A percentile compares a stretch with the other conserved stretches of the same genome.
These are phyloP conservation scores for Cladosporium austrohemisphaericum DNA, from an alignment of 2,329 filamentous ascomycete species.

Conservation along the genomic window DNA sequence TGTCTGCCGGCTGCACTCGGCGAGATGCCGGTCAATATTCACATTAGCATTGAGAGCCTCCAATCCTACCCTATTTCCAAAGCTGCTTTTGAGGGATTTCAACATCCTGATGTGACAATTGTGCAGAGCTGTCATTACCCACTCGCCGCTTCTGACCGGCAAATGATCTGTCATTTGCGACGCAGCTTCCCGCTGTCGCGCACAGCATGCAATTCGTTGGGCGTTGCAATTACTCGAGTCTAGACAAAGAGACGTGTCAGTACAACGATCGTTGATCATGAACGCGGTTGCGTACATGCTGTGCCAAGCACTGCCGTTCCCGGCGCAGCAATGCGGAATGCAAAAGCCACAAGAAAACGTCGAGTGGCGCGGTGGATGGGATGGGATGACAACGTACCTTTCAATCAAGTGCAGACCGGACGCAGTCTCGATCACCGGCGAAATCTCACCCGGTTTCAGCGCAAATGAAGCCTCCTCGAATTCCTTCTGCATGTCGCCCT, in stretches of 20 bases:
- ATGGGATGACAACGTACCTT: constrained; percentile 58
- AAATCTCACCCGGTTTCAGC: constrained; percentile 83
- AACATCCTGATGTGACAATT: not conserved
- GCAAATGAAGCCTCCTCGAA: constrained; percentile 95
- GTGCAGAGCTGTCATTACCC: not conserved
- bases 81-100: not conserved
- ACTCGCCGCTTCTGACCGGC: not conserved
- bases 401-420: constrained; percentile 95
- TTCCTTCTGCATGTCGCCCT: constrained; percentile 96
- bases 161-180: constrained; percentile 12
- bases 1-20: not conserved
- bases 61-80: not conserved
- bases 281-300: constrained; percentile 5
- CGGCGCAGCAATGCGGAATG: constrained; percentile 4
- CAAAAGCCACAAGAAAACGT: not conserved
- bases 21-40: not conserved
- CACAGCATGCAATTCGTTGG: constrained; percentile 5
- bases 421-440: constrained; percentile 81
- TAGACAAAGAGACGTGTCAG: constrained; percentile 16
- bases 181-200: constrained; percentile 5
- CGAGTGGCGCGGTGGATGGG: constrained; percentile 1
- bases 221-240: constrained; percentile 15
- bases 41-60: constrained; percentile 13
- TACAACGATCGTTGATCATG: constrained; percentile 9
- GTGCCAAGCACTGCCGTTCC: constrained; percentile 1